phyloP scores from a whole-genome alignment of 2,329 filamentous ascomycete species.

The Clonostachys sp. region DNA sequence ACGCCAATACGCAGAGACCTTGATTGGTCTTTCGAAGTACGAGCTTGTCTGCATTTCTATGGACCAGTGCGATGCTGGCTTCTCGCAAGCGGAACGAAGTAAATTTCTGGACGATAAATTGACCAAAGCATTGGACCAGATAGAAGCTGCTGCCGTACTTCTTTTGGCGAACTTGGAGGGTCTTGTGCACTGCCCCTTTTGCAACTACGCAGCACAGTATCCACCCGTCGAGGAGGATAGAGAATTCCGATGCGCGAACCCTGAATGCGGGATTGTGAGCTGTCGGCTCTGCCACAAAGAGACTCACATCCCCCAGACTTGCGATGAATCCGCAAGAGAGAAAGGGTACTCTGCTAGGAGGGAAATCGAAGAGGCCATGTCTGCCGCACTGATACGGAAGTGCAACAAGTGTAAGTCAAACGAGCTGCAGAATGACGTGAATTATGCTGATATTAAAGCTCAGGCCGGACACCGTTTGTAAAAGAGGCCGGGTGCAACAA shows the following conservation, averaged over 20 bases:
- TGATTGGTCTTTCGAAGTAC: constrained; percentile 67
- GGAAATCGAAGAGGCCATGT: constrained; percentile 79
- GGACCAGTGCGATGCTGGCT: constrained; percentile 60
- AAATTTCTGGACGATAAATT: constrained; percentile 55
- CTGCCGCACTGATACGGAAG: constrained; percentile 67
- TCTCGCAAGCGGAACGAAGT: constrained; percentile 48
- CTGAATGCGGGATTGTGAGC: constrained; percentile 57
- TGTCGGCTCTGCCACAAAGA: constrained; percentile 65
- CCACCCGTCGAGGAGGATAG: constrained; percentile 61
- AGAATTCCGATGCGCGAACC: constrained; percentile 69
- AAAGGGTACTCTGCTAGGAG: constrained; percentile 58
- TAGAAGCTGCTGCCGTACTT: constrained; percentile 68
- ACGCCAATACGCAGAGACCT: constrained; percentile 58
- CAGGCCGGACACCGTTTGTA: constrained; percentile 68
- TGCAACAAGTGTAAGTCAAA: constrained; percentile 60
- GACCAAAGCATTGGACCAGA: constrained; percentile 58
- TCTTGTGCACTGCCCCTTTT: constrained; percentile 76
- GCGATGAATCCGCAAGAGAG: constrained; percentile 60
- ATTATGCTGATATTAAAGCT: constrained; percentile 5
- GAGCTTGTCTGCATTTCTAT: constrained; percentile 66
- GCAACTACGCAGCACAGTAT: constrained; percentile 73
- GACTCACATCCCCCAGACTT: constrained; percentile 69
- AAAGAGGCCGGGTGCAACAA: constrained; percentile 82
- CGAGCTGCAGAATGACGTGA: neutral
- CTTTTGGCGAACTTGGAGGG: constrained; percentile 67